A percentile compares a stretch with the other conserved stretches of the same genome.
phyloP scores from a whole-genome alignment of 2,329 filamentous ascomycete species.

The Pseudogymnoascus sp. region DNA sequence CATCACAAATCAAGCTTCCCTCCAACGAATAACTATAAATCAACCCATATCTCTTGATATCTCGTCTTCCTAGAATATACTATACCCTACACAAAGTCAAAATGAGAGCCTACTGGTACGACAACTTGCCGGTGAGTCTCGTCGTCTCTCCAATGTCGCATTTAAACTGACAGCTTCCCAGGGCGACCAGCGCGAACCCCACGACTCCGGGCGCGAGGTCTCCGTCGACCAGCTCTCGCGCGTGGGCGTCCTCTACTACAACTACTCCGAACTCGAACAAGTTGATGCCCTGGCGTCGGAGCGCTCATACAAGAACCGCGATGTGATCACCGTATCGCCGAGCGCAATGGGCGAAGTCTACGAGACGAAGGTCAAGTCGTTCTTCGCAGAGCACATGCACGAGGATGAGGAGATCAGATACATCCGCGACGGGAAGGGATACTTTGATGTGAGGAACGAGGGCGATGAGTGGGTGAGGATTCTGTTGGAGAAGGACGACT shows the following conservation, averaged over 20 bases:
- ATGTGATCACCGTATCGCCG: conserved; percentile 85
- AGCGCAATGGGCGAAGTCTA: conserved; percentile 77
- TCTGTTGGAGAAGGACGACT: conserved; percentile 70
- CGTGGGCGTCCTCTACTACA: conserved; percentile 74
- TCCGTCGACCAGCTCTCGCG: conserved; percentile 54
- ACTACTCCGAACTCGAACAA: conserved; percentile 51
- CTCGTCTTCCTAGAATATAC: neutral
- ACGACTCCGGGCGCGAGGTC: conserved; percentile 73
- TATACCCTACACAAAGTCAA: conserved; percentile 19
- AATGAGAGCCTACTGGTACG: conserved; percentile 66
- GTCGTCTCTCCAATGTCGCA: neutral
- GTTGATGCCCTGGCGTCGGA: conserved; percentile 67
- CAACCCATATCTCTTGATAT: neutral
- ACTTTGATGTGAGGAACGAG: conserved; percentile 81
- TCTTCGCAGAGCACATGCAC: conserved; percentile 93
- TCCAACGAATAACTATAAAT: conserved; percentile 5
- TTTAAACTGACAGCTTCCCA: conserved; percentile 31
- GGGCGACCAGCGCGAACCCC: conserved; percentile 88
- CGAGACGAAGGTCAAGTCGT: conserved; percentile 86
- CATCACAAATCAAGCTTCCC: neutral
- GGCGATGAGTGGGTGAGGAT: conserved; percentile 87
- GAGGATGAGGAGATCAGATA: conserved; percentile 99
- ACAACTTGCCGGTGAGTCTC: conserved; percentile 49
- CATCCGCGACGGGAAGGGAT: conserved; percentile 78
- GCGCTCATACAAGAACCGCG: conserved; percentile 86